These are phyloP conservation scores for Monosporozyma unispora DNA, from an alignment of 805 yeast species.

Conservation along the genomic window DNA sequence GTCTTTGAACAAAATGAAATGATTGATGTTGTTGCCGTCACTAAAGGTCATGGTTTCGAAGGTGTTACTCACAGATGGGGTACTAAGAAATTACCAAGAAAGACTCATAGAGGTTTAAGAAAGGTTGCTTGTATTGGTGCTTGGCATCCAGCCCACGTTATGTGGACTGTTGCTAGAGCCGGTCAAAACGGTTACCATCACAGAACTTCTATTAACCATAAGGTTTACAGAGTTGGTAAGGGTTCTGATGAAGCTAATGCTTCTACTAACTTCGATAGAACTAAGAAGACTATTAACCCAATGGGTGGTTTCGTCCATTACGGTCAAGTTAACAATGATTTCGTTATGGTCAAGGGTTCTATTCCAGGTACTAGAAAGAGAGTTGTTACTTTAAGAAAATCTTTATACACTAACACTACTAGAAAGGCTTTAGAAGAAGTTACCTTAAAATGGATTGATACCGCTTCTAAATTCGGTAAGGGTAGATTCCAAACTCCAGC, in stretches of 20 bases:
- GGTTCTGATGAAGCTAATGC: conserved; percentile 91
- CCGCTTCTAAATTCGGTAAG: conserved; percentile 99
- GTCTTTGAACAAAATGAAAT: conserved; percentile 98
- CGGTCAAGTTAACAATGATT: conserved; percentile 97
- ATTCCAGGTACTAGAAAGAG: conserved; percentile 99
- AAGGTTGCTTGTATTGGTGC: conserved; percentile 99
- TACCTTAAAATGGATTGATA: conserved; percentile 98
- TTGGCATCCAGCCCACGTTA: conserved; percentile 99
- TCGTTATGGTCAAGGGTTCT: conserved; percentile 95
- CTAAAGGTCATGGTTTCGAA: conserved; percentile 99
- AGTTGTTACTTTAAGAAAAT: conserved; percentile 97
- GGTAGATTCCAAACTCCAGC: conserved; percentile 99
- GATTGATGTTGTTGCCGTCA: conserved; percentile 97
- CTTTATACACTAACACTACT: conserved; percentile 93
- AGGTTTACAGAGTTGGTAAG: conserved; percentile 98
- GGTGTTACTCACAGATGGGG: conserved; percentile 99
- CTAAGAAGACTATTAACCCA: conserved; percentile 99
- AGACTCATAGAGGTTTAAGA: conserved; percentile 99
- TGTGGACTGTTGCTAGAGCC: conserved; percentile 99
- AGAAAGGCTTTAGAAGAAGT: conserved; percentile 97
- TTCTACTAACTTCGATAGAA: conserved; percentile 97
- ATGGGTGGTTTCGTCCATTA: conserved; percentile 99
- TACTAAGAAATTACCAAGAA: conserved; percentile 99
- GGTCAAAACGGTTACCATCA: conserved; percentile 99
- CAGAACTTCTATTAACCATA: conserved; percentile 99